Conservation (phyloP, 2,329 filamentous ascomycete genomes). For the Xylaria sp. region DNA sequence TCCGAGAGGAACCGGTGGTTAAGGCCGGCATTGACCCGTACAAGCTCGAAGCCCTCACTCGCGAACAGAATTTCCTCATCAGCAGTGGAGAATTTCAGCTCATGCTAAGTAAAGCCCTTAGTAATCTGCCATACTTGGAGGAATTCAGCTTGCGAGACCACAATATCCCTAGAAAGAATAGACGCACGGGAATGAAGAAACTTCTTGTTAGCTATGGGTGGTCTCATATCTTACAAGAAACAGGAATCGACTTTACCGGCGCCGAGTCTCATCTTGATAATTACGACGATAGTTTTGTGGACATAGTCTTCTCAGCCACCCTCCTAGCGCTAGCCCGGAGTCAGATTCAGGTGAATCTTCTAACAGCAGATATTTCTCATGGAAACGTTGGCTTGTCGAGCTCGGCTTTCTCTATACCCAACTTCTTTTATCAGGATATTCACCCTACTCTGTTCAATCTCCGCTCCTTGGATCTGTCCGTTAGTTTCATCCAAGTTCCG, state of each 20-base stretch:
- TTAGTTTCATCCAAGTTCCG: constrained; percentile 41
- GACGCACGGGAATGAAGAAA: constrained; percentile 29
- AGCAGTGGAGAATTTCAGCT: constrained; percentile 41
- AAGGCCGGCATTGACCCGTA: constrained; percentile 37
- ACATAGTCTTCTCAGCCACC: constrained; percentile 42
- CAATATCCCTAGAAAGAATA: constrained; percentile 17
- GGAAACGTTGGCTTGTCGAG: constrained; percentile 42
- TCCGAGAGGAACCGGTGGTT: constrained; percentile 11
- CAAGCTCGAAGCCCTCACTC: constrained; percentile 38
- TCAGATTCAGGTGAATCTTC: constrained; percentile 30
- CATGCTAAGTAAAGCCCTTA: constrained; percentile 40
- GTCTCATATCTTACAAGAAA: constrained; percentile 34
- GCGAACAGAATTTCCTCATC: constrained; percentile 44
- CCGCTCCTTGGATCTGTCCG: constrained; percentile 39
- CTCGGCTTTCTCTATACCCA: constrained; percentile 42
- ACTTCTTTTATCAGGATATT: constrained; percentile 33
- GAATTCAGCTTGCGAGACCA: constrained; percentile 41
- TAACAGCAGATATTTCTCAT: constrained; percentile 40
- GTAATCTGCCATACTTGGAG: constrained; percentile 37
- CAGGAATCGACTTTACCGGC: constrained; percentile 40
- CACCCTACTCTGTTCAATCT: constrained; percentile 34
- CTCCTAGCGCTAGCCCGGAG: constrained; percentile 40
- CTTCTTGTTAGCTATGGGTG: constrained; percentile 41
- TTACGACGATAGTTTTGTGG: constrained; percentile 43
- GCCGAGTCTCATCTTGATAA: constrained; percentile 32